These are phyloP conservation scores for Antrodiella citrinella DNA, from an alignment of 768 basidiomycete species.

Conservation along the genomic window DNA sequence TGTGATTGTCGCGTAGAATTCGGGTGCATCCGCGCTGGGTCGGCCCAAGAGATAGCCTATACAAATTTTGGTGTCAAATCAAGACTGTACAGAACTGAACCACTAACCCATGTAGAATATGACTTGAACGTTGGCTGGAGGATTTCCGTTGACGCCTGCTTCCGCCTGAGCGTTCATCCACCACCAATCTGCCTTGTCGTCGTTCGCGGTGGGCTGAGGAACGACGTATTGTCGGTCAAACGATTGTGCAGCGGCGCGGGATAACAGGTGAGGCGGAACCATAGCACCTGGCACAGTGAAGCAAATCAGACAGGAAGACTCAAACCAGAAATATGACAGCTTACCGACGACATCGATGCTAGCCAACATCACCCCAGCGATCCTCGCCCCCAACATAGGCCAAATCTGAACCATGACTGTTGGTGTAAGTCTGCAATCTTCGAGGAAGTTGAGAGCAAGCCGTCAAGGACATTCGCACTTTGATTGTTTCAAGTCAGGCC, in stretches of 20 bases:
- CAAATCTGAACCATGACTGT: neutral
- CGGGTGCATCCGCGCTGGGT: conserved; percentile 2
- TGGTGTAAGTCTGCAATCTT: too few relatives aligned
- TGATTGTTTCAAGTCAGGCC: too few relatives aligned
- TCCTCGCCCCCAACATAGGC: neutral
- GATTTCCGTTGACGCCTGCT: conserved; percentile 4
- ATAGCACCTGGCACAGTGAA: neutral
- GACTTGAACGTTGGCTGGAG: conserved; percentile 14
- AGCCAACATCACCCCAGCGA: neutral
- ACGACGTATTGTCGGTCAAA: neutral
- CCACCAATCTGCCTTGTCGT: conserved; percentile 16
- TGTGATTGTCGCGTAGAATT: conserved; percentile 14
- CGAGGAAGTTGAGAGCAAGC: too few relatives aligned
- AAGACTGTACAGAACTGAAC: rapidly evolving
- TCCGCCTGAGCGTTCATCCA: conserved; percentile 14
- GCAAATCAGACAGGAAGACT: neutral
- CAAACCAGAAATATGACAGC: neutral
- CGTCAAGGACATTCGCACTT: too few relatives aligned
- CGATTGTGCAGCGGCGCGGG: neutral
- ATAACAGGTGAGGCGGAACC: neutral
- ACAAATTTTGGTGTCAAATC: neutral
- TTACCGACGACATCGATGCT: neutral
- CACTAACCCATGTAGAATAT: conserved; percentile 16
- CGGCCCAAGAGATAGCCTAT: conserved; percentile 7
- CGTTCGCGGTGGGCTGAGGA: neutral